A percentile compares a stretch with the other conserved stretches of the same genome.
These are phyloP conservation scores for Aureobasidium melanogenum DNA, from an alignment of 2,329 filamentous ascomycete genomes.

Conservation along the genomic window DNA sequence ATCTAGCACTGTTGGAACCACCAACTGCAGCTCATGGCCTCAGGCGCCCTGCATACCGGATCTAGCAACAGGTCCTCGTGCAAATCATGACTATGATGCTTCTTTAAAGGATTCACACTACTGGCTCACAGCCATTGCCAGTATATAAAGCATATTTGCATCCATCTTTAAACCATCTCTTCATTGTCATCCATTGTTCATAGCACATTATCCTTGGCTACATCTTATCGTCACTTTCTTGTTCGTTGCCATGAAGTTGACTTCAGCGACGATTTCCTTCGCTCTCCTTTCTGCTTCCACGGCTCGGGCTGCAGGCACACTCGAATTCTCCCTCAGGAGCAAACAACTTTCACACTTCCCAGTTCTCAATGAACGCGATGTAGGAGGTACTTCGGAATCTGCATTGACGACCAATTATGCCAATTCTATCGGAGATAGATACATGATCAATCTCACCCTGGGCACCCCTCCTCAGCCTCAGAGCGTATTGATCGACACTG, in stretches of 20 bases:
- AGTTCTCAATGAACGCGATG: neutral
- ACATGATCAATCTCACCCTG: constrained; percentile 18
- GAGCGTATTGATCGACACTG: constrained; percentile 27
- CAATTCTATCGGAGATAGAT: neutral
- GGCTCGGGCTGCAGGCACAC: neutral
- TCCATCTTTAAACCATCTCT: neutral
- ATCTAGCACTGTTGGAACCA: neutral
- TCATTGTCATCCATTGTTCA: neutral
- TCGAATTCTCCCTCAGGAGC: neutral
- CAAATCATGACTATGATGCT: neutral
- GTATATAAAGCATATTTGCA: neutral
- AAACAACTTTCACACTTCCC: neutral
- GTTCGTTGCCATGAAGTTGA: neutral
- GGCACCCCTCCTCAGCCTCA: constrained; percentile 26
- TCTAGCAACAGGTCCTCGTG: neutral
- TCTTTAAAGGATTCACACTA: neutral
- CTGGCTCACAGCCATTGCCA: neutral
- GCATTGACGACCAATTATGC: neutral
- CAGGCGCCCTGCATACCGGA: neutral
- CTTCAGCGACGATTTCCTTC: neutral
- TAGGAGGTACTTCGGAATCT: neutral
- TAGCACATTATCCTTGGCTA: neutral
- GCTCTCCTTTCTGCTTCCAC: neutral
- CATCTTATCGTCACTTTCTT: neutral
- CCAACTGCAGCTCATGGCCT: neutral